Conservation (phyloP, 495 filamentous ascomycete genomes). For the Penicillium robsamsonii region DNA sequence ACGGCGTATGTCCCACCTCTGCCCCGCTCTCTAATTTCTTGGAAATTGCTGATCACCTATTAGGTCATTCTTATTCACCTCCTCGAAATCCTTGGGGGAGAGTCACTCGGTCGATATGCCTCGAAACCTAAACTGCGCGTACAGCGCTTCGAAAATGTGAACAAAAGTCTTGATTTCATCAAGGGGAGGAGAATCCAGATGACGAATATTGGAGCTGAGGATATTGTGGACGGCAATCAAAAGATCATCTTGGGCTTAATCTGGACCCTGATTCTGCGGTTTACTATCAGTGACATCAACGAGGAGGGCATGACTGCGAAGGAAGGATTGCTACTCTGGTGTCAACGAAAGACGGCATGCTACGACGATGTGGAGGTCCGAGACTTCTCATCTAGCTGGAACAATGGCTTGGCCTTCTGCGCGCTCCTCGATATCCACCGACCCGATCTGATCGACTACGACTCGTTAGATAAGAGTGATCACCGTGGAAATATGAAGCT, state of each 20-base stretch:
- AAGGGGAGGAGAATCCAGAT: conserved; percentile 87
- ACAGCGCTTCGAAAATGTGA: conserved; percentile 98
- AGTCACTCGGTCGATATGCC: conserved; percentile 95
- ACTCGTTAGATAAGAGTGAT: conserved; percentile 87
- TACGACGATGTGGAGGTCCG: conserved; percentile 94
- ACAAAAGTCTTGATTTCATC: conserved; percentile 90
- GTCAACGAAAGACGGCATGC: conserved; percentile 96
- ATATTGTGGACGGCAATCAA: conserved; percentile 95
- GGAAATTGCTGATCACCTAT: conserved; percentile 5
- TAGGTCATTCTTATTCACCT: conserved; percentile 94
- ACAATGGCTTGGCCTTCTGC: conserved; percentile 94
- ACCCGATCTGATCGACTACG: conserved; percentile 95
- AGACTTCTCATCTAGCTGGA: conserved; percentile 95
- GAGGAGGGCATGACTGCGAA: conserved; percentile 97
- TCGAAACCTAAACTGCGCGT: conserved; percentile 93
- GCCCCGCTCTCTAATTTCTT: conserved; percentile 5
- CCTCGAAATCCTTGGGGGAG: conserved; percentile 88
- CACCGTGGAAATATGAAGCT: conserved; percentile 97
- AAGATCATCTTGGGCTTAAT: conserved; percentile 97
- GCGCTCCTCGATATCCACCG: conserved; percentile 95
- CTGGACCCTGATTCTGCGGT: conserved; percentile 95
- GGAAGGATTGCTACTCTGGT: conserved; percentile 93
- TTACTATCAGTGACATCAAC: conserved; percentile 98
- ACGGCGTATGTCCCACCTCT: conserved; percentile 66
- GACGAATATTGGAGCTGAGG: conserved; percentile 97